A percentile compares a stretch with the other conserved stretches of the same genome.
phyloP scores from a whole-genome alignment of 257 asterid species.

The Buddleja alternifolia region DNA sequence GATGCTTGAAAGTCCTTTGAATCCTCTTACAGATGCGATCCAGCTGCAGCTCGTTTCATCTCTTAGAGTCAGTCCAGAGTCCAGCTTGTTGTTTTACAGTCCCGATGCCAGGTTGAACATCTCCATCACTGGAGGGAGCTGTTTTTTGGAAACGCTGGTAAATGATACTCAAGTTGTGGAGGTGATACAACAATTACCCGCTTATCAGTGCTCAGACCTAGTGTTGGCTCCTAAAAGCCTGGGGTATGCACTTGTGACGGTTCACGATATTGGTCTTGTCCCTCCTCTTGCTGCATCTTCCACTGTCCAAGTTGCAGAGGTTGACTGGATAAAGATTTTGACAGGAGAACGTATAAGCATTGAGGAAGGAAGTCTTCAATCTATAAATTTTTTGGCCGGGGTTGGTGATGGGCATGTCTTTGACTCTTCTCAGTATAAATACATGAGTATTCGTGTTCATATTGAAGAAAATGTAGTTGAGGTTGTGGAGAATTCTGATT shows the following conservation, averaged over 20 bases:
- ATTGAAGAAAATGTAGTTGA: conserved; percentile 66
- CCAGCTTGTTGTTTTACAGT: conserved; percentile 70
- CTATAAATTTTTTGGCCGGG: conserved; percentile 64
- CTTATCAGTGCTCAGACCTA: conserved; percentile 63
- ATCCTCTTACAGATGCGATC: conserved; percentile 70
- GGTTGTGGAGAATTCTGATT: conserved; percentile 49
- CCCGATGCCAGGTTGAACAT: conserved; percentile 72
- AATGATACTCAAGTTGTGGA: conserved; percentile 67
- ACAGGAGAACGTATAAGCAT: conserved; percentile 69
- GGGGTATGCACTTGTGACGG: conserved; percentile 74
- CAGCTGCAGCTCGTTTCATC: conserved; percentile 82
- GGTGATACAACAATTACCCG: conserved; percentile 45
- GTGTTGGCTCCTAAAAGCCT: conserved; percentile 75
- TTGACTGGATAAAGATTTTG: conserved; percentile 85
- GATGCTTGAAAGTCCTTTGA: conserved; percentile 34
- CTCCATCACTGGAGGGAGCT: conserved; percentile 86
- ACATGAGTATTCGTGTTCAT: conserved; percentile 69
- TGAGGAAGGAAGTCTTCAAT: conserved; percentile 61
- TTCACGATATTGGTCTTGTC: conserved; percentile 74
- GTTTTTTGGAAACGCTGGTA: conserved; percentile 58
- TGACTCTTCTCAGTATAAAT: conserved; percentile 68
- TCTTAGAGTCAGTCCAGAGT: conserved; percentile 71
- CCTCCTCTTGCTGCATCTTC: conserved; percentile 80
- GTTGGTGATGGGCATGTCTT: conserved; percentile 63
- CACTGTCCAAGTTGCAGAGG: conserved; percentile 76